Evolutionary conservation across 148 eudicot species (phyloP), one percentile per base, ranked within the genome.

Genomic region (Suaeda aralocaspica): DNA sequence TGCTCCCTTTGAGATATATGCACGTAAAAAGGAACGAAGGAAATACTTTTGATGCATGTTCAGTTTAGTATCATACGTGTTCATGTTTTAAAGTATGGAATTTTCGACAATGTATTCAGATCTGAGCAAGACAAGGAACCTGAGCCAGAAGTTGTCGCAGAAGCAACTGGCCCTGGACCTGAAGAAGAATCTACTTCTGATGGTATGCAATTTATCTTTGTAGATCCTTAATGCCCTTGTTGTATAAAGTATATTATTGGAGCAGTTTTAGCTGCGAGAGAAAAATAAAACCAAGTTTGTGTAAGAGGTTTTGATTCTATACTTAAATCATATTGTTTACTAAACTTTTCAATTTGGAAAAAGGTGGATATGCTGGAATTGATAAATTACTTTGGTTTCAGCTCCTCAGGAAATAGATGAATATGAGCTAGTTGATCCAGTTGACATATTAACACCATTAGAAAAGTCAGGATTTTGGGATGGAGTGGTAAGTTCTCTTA

Each of bases 41-140:
- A n/a, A n/a, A n/a, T n/a, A n/a, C n/a, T n/a, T n/a, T n/a, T n/a
- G n/a, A n/a, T n/a, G n/a, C n/a, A n/a, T n/a, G n/a, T n/a, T n/a
- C n/a, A n/a, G n/a, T n/a, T n/a, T n/a, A n/a, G n/a, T n/a, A n/a
- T n/a, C n/a, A n/a, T n/a, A n/a, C n/a, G n/a, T n/a, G n/a, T n/a
- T n/a, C n/a, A n/a, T n/a, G n/a, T n/a, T n/a, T n/a, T n/a, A n/a
- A n/a, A n/a, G n/a, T n/a, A n/a, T n/a, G n/a, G n/a, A n/a, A n/a
- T n/a, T 36, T 36, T 36, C 57, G 45, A 34, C 29, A 9, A 15
- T 42, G 51, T 66, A 24, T 53, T 72, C 82, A 94, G 98, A 82
- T 94, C 97, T 28, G 98, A 94, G 82, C 98, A 94, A 84, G 96
- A 94, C 79, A 94, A 89, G 84, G 98, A 93, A 76, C 97, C 96